Conservation (phyloP, 2,329 filamentous ascomycete species). For the Colletotrichum sp. region DNA sequence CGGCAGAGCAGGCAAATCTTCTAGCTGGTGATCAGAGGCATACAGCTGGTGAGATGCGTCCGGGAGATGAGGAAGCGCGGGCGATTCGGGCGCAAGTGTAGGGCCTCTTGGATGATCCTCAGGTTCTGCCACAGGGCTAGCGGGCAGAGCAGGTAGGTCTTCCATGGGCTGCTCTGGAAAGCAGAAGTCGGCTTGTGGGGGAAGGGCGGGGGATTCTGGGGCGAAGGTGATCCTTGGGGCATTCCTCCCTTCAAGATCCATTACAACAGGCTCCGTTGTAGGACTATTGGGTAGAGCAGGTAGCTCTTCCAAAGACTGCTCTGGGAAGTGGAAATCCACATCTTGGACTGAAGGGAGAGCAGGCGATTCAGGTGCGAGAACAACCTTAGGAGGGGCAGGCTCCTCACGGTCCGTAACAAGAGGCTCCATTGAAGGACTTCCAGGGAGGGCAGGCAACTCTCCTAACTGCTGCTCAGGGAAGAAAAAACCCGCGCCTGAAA, state of each 20-base stretch:
- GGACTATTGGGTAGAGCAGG: neutral
- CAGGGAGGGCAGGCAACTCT: slow-evolving; percentile 17
- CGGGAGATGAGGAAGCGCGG: neutral
- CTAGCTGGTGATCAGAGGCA: neutral
- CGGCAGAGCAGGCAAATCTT: slow-evolving; percentile 18
- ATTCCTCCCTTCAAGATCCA: neutral
- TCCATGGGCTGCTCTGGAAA: neutral
- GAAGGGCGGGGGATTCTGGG: neutral
- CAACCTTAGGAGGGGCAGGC: neutral
- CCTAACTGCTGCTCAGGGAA: neutral
- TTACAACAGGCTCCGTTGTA: neutral
- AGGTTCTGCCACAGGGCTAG: neutral
- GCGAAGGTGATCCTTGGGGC: neutral
- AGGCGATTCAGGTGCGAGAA: neutral
- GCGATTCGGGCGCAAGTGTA: neutral
- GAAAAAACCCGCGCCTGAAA: neutral
- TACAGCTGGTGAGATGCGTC: neutral
- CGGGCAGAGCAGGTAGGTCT: neutral
- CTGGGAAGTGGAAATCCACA: neutral
- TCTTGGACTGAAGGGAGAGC: neutral
- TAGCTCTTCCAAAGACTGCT: neutral
- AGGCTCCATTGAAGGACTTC: slow-evolving; percentile 13
- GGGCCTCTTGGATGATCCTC: neutral
- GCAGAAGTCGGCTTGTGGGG: neutral
- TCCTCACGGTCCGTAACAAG: neutral